Base-by-base conservation (phyloP, 1,284 basidiomycete genomes). In the Malassezia restricta region DNA sequence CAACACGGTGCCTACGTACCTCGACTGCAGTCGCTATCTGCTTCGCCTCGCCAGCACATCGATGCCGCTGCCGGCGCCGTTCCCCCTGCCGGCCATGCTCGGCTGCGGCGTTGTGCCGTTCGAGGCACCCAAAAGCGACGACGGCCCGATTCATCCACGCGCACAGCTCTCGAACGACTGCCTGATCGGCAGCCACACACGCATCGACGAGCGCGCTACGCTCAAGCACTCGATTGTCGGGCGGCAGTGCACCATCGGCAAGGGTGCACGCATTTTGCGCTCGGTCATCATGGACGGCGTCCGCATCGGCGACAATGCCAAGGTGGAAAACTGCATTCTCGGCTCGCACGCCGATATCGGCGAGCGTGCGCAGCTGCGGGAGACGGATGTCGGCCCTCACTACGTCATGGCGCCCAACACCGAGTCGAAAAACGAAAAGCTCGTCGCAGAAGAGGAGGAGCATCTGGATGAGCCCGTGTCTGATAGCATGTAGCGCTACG, bases 221-320 rank as follows among this genome's bases (percentile, higher is more conserved):
- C 83, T 98, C 74, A 96, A 94, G 74, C 84, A 84, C 61, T 86
- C 84, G 7, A 80, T 91, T 20, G 81, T 96, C 24, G 92, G 92
- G 5, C 80, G 83, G 56, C 87, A 91, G 66, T 92, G 88, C 64
- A 75, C 82, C 20, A 86, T 96, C 56, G 90, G 89, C 9, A 87
- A 83, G 69, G 84, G 84, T 75, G 84, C 81, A 29, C 89, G 84
- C 74, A 81, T 96, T 50, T 79, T 79, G 1, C 85, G 86, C n/a
- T 90, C 85, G 63, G 81, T 96, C 9, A 73, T 98, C 28, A 80
- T 94, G 72, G 91, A 95, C 44, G 86, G 89, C 65, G 91, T 89
- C 62, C 79, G 84, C 3, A 78, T 98, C 27, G 86, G 80, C 28
- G 87, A 92, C 58, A 86, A 89, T 8, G 88, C 83, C 14, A 89